Evolutionary conservation across 257 asterid genomes (phyloP).

Genomic region (Petunia axillaris): DNA sequence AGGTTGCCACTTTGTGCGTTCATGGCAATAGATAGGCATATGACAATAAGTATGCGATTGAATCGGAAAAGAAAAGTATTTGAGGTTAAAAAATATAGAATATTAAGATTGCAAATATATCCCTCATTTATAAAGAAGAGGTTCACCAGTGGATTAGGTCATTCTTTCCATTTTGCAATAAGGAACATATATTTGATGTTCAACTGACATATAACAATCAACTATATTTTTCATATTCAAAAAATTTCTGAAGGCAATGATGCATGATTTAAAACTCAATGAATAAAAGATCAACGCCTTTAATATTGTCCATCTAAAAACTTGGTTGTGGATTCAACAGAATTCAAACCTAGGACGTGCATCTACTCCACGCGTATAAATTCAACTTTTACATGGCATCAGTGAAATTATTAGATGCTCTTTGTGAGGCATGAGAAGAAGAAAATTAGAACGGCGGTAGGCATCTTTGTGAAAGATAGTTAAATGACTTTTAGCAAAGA

Average conservation of each 20-base stretch:
- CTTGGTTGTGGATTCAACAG: too few relatives aligned
- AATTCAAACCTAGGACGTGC: too few relatives aligned
- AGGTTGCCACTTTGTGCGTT: background rate
- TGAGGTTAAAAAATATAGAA: too few relatives aligned
- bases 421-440: constrained; percentile 2
- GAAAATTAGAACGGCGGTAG: background rate
- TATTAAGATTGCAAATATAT: background rate
- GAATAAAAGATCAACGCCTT: too few relatives aligned
- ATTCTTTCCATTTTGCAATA: background rate
- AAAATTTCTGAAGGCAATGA: too few relatives aligned
- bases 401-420: background rate
- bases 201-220: too few relatives aligned
- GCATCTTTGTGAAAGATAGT: background rate
- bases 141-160: background rate
- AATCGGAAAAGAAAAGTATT: too few relatives aligned
- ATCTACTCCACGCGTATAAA: too few relatives aligned
- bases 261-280: too few relatives aligned
- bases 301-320: too few relatives aligned
- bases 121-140: constrained; percentile 16
- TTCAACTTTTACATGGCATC: background rate
- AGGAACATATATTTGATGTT: background rate
- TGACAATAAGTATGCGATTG: too few relatives aligned
- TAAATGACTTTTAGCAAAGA: background rate
- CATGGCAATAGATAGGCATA: background rate
- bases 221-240: too few relatives aligned